A percentile compares a stretch with the other conserved stretches of the same genome.
Evolutionary conservation across 2,329 filamentous ascomycete species (phyloP).

Genomic region (Aspergillus intermedius): DNA sequence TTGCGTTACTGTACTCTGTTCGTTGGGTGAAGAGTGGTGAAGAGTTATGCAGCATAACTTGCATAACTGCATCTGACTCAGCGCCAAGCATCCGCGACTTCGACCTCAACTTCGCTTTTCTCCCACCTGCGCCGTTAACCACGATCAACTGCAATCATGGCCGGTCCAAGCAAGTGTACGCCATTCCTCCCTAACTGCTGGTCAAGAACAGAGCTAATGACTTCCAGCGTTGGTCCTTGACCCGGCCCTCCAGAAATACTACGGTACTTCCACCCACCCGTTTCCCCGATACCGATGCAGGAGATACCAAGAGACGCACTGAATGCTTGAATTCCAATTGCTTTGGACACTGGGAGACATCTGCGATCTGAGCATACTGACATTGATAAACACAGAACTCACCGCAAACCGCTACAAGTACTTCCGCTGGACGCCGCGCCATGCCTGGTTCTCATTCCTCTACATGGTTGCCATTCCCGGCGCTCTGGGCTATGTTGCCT

Average conservation of each 20-base stretch:
- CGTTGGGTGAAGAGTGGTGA: no score
- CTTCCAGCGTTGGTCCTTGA: slow-evolving; percentile 38
- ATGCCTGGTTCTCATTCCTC: slow-evolving; percentile 69
- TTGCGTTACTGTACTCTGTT: no score
- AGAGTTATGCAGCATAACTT: background rate
- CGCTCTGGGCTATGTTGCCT: slow-evolving; percentile 64
- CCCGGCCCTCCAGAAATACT: slow-evolving; percentile 45
- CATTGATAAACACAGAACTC: slow-evolving; percentile 60
- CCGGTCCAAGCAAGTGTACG: slow-evolving; percentile 45
- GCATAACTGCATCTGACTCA: background rate
- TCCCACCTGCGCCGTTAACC: background rate
- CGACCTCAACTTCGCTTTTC: background rate
- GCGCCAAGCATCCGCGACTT: background rate
- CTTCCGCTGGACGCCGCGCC: slow-evolving; percentile 88
- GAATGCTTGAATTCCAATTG: no score
- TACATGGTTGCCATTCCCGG: slow-evolving; percentile 69
- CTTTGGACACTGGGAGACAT: background rate
- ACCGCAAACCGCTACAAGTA: slow-evolving; percentile 79
- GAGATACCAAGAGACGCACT: no score
- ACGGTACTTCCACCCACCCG: slow-evolving; percentile 35
- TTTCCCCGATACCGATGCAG: slow-evolving; percentile 6
- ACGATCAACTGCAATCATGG: slow-evolving; percentile 36
- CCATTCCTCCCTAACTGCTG: slow-evolving; percentile 7
- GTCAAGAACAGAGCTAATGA: slow-evolving; percentile 39
- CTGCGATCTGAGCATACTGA: background rate